Percentiles rank a stretch among this genome's conserved stretches.
phyloP scores from a whole-genome alignment of 2,329 filamentous ascomycete genomes.

The Parascedosporium putredinis region DNA sequence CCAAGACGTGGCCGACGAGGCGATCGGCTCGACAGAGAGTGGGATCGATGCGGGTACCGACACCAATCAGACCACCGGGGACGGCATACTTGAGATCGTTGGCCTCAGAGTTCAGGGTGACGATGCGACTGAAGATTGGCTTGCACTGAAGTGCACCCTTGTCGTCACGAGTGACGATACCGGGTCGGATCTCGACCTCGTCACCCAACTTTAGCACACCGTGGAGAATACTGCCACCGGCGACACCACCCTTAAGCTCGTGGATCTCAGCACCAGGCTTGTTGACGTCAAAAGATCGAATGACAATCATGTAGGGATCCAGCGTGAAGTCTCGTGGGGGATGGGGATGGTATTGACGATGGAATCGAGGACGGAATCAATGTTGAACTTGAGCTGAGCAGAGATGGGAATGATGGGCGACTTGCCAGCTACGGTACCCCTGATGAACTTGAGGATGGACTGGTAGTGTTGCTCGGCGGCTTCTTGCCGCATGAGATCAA shows the following conservation, averaged over 20 bases:
- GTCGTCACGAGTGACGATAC: slow-evolving; percentile 92
- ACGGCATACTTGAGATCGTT: slow-evolving; percentile 98
- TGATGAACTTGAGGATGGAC: slow-evolving; percentile 96
- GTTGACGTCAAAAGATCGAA: slow-evolving; percentile 98
- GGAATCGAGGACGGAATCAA: slow-evolving; percentile 93
- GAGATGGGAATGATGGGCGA: slow-evolving; percentile 94
- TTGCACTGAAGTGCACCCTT: slow-evolving; percentile 91
- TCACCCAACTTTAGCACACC: slow-evolving; percentile 95
- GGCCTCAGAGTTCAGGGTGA: slow-evolving; percentile 92
- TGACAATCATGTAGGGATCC: slow-evolving; percentile 97
- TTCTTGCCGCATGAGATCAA: slow-evolving; percentile 95
- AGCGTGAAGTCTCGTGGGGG: slow-evolving; percentile 82
- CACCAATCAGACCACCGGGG: slow-evolving; percentile 93
- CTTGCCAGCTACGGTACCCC: slow-evolving; percentile 91
- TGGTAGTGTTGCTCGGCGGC: slow-evolving; percentile 89
- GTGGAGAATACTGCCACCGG: slow-evolving; percentile 91
- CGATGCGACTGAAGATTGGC: slow-evolving; percentile 90
- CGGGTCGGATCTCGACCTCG: slow-evolving; percentile 97
- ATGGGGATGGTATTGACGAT: slow-evolving; percentile 93
- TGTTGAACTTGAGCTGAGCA: slow-evolving; percentile 98
- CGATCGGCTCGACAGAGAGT: slow-evolving; percentile 98
- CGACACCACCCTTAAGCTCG: slow-evolving; percentile 96
- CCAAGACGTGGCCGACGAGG: slow-evolving; percentile 94
- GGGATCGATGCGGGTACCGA: slow-evolving; percentile 93
- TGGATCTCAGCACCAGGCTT: slow-evolving; percentile 99